Base-by-base conservation (phyloP, 345 rosid genomes). In the Heritiera littoralis region DNA sequence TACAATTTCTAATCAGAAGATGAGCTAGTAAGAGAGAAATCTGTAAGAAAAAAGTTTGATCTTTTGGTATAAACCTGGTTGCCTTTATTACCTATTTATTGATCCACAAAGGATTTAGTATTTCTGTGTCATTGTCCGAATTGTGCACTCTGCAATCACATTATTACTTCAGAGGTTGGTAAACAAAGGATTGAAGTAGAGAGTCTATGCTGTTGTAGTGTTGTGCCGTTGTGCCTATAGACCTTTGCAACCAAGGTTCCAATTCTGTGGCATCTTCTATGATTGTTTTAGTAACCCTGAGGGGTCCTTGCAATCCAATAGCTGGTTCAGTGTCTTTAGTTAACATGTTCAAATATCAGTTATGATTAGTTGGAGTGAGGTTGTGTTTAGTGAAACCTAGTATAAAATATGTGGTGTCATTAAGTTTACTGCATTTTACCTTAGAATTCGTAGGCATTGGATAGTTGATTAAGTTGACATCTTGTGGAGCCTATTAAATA, bases 381-480 rank as follows among this genome's bases (percentile, higher is more conserved):
- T 46, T 7, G 38, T 69, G 35, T 48, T 55, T 45, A 45, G 18
- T 68, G 72, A 40, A 66, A 58, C 63, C 30, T 58, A n/a, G 63
- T 58, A n/a, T 18, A 18, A 6, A 54, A 54, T 15, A 4, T 38
- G 15, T 65, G 69, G 69, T 65, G 46, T 15, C 7, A 13, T 7
- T 66, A 18, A 41, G 52, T n/a, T 56, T 66, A 40, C 45, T 66
- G 49, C 49, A 68, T 68, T 68, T 11, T 45, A 51, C 58, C 65
- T 51, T 35, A 48, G 41, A 71, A 48, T 48, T 12, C 3, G 4
- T 51, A 12, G 55, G 17, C 55, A 18, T 55, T 55, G 23, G 60
- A 55, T 18, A 55, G 9, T 55, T 17, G 60, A 55, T 2, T 15
- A 17, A 55, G 60, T 23, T 18, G 18, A 20, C 23, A 55, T 18